Conservation (phyloP, 371 early-diverging fungal species). For the Nosema bombycis region DNA sequence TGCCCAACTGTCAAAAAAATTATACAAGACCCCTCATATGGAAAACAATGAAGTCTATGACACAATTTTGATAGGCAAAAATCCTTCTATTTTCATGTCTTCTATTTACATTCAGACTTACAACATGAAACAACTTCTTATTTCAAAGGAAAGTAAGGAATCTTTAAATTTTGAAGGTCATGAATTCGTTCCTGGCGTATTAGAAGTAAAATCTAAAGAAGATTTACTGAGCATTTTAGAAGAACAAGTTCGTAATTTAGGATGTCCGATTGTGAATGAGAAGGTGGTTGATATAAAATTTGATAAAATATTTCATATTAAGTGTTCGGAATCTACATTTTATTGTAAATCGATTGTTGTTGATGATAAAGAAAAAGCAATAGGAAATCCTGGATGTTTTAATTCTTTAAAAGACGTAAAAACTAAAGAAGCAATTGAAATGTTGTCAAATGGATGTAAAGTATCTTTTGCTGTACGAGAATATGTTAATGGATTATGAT, state of each 20-base stretch:
- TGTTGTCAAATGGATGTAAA: constrained; percentile 51
- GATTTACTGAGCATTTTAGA: constrained; percentile 23
- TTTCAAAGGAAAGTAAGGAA: neutral
- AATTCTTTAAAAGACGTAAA: constrained; percentile 1
- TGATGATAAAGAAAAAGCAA: constrained; percentile 17
- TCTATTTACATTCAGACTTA: constrained; percentile 54
- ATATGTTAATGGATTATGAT: neutral
- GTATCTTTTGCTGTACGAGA: constrained; percentile 50
- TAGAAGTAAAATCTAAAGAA: neutral
- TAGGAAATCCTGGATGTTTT: constrained; percentile 32
- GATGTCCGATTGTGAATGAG: constrained; percentile 18
- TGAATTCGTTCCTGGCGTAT: constrained; percentile 38
- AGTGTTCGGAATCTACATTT: neutral
- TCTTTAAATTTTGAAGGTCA: constrained; percentile 4
- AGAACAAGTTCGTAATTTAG: constrained; percentile 43
- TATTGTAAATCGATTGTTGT: constrained; percentile 26
- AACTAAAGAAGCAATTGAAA: constrained; percentile 40
- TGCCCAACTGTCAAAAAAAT: neutral
- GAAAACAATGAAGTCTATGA: constrained; percentile 3
- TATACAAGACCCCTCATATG: no score
- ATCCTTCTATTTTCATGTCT: constrained; percentile 41
- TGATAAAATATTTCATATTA: neutral
- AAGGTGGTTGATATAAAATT: neutral
- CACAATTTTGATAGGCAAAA: constrained; percentile 34
- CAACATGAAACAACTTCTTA: constrained; percentile 33